These are phyloP conservation scores for Bryoerythrophyllum caledonicum DNA, from an alignment of 225 moss, liverwort and hornwort genomes.

Conservation along the genomic window DNA sequence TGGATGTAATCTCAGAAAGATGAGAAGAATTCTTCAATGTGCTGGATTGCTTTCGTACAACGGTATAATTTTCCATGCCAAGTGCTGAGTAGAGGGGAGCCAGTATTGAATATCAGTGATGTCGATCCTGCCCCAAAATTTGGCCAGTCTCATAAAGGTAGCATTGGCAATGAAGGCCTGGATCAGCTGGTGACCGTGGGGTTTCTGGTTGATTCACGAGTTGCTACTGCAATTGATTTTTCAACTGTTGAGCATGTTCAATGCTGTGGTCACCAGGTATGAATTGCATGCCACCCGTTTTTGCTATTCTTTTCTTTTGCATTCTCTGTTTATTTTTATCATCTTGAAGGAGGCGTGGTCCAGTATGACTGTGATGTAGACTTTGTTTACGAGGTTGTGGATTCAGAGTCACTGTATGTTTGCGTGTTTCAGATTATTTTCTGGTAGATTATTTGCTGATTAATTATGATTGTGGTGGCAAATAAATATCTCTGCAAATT, in stretches of 20 bases:
- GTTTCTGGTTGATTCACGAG: constrained; percentile 24
- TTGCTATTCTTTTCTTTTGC: not conserved
- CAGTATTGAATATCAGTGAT: constrained; percentile 26
- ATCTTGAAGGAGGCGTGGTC: not conserved
- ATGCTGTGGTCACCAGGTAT: constrained; percentile 99
- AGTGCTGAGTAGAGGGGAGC: constrained; percentile 29
- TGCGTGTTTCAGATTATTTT: constrained; percentile 1
- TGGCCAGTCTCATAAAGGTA: constrained; percentile 14
- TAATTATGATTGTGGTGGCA: too few species aligned
- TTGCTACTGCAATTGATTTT: constrained; percentile 50
- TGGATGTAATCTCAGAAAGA: constrained; percentile 68
- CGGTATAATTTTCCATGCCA: constrained; percentile 78
- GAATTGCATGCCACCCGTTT: not conserved
- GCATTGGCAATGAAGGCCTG: constrained; percentile 15
- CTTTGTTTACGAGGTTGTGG: not conserved
- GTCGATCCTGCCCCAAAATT: not conserved
- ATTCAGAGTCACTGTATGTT: not conserved
- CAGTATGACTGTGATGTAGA: not conserved
- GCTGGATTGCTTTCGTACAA: constrained; percentile 94
- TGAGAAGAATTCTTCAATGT: constrained; percentile 71
- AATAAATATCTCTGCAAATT: not conserved
- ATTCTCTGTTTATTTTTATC: not conserved
- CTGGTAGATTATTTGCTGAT: not conserved
- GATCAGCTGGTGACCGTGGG: constrained; percentile 54
- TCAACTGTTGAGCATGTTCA: constrained; percentile 80